Evolutionary conservation across 1,284 basidiomycete species (phyloP), one percentile per base, ranked within the genome.

Genomic region (Boletellus deceptivus): DNA sequence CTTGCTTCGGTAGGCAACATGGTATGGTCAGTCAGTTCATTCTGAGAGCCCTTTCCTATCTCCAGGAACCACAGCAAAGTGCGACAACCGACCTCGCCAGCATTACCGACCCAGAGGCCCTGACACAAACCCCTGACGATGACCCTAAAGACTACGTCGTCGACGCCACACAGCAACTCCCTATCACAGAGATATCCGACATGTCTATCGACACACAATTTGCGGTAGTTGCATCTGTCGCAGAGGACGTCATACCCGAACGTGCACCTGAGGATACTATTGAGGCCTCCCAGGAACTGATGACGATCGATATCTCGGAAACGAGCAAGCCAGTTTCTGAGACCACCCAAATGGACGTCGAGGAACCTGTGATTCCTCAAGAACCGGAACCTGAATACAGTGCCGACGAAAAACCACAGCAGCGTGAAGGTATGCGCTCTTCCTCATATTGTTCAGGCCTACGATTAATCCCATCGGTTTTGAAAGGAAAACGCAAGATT

Each of bases 401-500:
- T 33, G 11, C 42, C 6, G 13, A 22, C 39, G 48, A 37, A 37
- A 42, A 56, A 29, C 6, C 37, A 29, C 55, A 52, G 17, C 53
- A 58, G 11, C 67, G 63, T 14, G 63, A 69, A 55, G 59, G 67
- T 22, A 52, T 46, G 49, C n/a, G 6, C 39, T n/a, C 6, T 43
- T 31, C 16, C 8, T 31, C 27, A n/a, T 18, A 6, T 14, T 16
- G 14, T 20, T 29, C 14, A 0, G 14, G 16, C 11, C 3, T 22
- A 4, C 8, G 36, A 24, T 41, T 59, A 9, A 56, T 33, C 17
- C 4, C 14, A 29, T 14, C 25, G 16, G 31, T n/a, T 34, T 16
- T 33, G 3, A 29, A 50, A 87, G 86, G 75, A 38, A 90, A 91
- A 72, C 83, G 88, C 49, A 87, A 87, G 62, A 76, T 77, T 2